phyloP scores from a whole-genome alignment of 2,329 filamentous ascomycete species.

The Hypoxylon sp. region DNA sequence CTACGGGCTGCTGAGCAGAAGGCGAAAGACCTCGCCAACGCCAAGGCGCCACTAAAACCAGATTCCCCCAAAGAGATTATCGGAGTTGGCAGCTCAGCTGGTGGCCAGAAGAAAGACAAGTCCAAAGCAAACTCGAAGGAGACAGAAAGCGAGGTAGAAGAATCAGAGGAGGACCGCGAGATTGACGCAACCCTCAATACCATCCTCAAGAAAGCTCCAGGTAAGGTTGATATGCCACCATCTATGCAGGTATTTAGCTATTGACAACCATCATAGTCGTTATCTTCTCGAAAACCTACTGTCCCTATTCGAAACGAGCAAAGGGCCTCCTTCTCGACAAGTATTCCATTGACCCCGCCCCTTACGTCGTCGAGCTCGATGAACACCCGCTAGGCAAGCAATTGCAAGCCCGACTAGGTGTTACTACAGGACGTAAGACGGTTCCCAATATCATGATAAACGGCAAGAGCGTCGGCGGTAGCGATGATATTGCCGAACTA shows the following conservation, averaged over 20 bases:
- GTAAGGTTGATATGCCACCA: constrained; percentile 62
- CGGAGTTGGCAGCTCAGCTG: constrained; percentile 68
- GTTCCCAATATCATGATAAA: constrained; percentile 94
- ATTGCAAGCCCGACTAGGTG: constrained; percentile 77
- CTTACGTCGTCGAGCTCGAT: constrained; percentile 92
- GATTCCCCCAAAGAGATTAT: constrained; percentile 69
- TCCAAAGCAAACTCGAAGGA: constrained; percentile 62
- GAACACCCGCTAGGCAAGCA: constrained; percentile 77
- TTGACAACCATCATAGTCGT: constrained; percentile 70
- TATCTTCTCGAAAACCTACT: constrained; percentile 96
- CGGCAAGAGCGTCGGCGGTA: constrained; percentile 88
- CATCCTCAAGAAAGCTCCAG: constrained; percentile 86
- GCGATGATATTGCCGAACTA: constrained; percentile 84
- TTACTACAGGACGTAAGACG: constrained; percentile 82
- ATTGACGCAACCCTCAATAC: constrained; percentile 78
- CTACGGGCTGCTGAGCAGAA: constrained; percentile 76
- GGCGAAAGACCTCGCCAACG: constrained; percentile 75
- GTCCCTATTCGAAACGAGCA: constrained; percentile 84
- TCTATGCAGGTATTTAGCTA: neutral
- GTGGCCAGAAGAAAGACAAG: constrained; percentile 59
- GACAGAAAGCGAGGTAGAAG: constrained; percentile 59
- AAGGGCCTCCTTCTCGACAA: constrained; percentile 86
- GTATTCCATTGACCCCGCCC: constrained; percentile 84
- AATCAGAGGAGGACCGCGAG: constrained; percentile 70
- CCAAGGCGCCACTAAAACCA: constrained; percentile 71